These are phyloP conservation scores for Pseudomassariella vexata DNA, from an alignment of 2,329 filamentous ascomycete genomes.

Conservation along the genomic window DNA sequence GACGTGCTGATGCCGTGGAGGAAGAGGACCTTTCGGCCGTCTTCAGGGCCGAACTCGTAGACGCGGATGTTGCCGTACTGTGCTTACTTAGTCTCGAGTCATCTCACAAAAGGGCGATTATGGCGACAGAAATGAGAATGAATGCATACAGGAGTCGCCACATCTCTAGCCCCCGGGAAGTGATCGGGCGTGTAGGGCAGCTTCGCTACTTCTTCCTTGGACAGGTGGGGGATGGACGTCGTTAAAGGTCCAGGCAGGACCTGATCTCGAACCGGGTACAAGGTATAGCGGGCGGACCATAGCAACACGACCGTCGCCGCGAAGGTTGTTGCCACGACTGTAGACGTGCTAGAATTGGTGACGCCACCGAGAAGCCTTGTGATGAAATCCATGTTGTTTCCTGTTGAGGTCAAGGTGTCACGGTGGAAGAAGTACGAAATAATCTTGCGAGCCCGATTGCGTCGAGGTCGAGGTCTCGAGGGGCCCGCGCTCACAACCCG, in stretches of 20 bases:
- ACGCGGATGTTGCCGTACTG: conserved; percentile 68
- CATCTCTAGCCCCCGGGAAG: conserved; percentile 68
- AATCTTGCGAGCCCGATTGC: no score
- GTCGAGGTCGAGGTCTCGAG: no score
- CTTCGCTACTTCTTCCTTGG: conserved; percentile 28
- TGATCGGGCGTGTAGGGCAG: conserved; percentile 59
- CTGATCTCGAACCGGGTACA: conserved; percentile 33
- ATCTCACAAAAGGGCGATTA: background rate
- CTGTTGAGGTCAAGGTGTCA: no score
- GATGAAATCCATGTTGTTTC: conserved; percentile 23
- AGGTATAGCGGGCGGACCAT: conserved; percentile 24
- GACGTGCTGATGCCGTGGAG: conserved; percentile 83
- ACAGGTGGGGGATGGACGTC: conserved; percentile 29
- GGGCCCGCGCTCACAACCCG: no score
- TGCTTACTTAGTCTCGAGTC: background rate
- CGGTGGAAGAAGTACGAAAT: no score
- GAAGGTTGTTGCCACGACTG: conserved; percentile 33
- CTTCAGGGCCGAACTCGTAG: conserved; percentile 75
- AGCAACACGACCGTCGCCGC: conserved; percentile 35
- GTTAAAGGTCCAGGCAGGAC: conserved; percentile 39
- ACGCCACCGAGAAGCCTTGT: conserved; percentile 17
- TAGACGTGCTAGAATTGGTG: conserved; percentile 18
- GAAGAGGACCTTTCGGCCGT: conserved; percentile 68
- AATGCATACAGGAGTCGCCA: conserved; percentile 54
- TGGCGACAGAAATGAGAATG: background rate